Conservation (phyloP, 495 filamentous ascomycete genomes). For the Daldinia childiae region DNA sequence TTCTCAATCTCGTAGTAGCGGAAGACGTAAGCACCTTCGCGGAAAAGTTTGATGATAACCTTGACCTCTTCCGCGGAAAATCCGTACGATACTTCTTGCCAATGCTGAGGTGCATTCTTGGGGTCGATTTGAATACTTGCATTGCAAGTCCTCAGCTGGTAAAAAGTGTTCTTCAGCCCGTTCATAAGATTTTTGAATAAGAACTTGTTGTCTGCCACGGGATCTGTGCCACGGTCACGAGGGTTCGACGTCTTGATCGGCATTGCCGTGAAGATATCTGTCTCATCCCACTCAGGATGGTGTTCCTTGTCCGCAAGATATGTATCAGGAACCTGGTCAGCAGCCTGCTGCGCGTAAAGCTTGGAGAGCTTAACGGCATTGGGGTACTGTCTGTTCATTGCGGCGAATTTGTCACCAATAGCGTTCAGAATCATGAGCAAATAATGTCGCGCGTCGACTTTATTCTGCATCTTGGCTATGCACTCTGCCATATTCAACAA, state of each 20-base stretch:
- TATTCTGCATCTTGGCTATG: conserved; percentile 90
- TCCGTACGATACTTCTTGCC: conserved; percentile 94
- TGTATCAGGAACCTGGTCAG: conserved; percentile 76
- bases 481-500: conserved; percentile 97
- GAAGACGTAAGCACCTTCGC: conserved; percentile 94
- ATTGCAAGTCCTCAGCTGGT: conserved; percentile 92
- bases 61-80: conserved; percentile 97
- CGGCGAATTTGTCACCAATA: conserved; percentile 96
- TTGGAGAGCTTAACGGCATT: conserved; percentile 94
- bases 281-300: conserved; percentile 94
- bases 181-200: conserved; percentile 98
- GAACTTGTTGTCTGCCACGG: conserved; percentile 98
- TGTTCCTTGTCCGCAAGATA: conserved; percentile 83
- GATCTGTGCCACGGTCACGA: conserved; percentile 87
- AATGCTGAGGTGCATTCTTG: conserved; percentile 82
- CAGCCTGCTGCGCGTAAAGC: conserved; percentile 69
- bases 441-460: conserved; percentile 92
- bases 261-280: conserved; percentile 95
- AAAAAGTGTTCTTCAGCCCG: conserved; percentile 95
- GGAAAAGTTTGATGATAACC: conserved; percentile 96
- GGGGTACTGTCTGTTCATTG: conserved; percentile 95
- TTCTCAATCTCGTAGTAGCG: conserved; percentile 94
- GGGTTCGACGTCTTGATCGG: conserved; percentile 96
- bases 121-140: conserved; percentile 72
- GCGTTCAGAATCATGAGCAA: conserved; percentile 97